Conservation (phyloP, 2,329 filamentous ascomycete genomes). For the Emergomyces pasteurianus region DNA sequence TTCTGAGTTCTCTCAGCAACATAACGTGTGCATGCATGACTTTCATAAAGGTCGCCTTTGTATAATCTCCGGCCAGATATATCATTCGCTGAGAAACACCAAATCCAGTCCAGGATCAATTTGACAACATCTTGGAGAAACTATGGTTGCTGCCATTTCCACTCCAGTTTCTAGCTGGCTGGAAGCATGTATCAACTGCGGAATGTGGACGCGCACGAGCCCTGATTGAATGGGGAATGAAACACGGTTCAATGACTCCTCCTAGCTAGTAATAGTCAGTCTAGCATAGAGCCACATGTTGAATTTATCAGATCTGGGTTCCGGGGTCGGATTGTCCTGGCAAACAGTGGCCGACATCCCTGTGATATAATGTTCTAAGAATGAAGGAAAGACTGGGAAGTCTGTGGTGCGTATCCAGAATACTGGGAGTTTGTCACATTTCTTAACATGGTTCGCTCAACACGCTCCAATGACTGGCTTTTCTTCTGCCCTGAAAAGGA, state of each 20-base stretch:
- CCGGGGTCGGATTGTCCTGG: conserved; percentile 10
- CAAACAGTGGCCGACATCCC: conserved; percentile 15
- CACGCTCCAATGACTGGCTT: conserved; percentile 6
- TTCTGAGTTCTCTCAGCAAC: no score
- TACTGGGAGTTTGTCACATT: conserved; percentile 15
- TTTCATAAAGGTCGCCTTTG: no score
- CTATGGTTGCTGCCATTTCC: no score
- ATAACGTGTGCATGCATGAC: no score
- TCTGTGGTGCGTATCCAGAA: conserved; percentile 15
- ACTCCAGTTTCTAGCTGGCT: no score
- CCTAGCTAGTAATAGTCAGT: background rate
- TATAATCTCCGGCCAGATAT: no score
- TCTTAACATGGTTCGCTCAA: conserved; percentile 7
- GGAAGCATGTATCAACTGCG: no score
- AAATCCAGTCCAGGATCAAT: no score
- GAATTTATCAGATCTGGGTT: conserved; percentile 3
- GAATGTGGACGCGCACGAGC: no score
- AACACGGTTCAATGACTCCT: background rate
- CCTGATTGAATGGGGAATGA: no score
- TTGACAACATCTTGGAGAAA: no score
- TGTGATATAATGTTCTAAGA: conserved; percentile 12
- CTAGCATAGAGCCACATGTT: conserved; percentile 4
- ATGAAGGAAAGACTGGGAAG: conserved; percentile 14
- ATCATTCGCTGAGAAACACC: no score
- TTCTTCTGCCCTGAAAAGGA: conserved; percentile 7